Percentiles rank a stretch among this genome's conserved stretches.
These are phyloP conservation scores for Gnomoniopsis sp. DNA, from an alignment of 2,329 filamentous ascomycete species.

Conservation along the genomic window DNA sequence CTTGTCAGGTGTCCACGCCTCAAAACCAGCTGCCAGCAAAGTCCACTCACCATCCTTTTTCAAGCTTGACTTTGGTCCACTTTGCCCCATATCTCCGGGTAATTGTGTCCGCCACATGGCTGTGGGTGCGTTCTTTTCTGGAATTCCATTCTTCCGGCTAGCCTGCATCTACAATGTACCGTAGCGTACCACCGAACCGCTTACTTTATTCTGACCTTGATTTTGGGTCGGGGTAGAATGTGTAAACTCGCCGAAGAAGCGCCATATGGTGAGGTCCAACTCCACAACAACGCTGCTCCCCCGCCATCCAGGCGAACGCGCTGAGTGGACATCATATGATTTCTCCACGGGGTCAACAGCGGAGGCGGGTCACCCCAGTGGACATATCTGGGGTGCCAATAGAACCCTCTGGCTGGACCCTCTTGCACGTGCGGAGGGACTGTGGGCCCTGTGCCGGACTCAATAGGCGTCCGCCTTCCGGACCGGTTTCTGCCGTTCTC, in stretches of 20 bases:
- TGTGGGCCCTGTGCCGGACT: not conserved
- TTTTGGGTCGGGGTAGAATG: too few relatives aligned
- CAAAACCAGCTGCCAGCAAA: too few relatives aligned
- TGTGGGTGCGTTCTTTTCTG: not conserved
- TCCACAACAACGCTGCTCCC: not conserved
- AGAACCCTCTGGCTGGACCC: not conserved
- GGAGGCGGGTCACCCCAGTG: not conserved
- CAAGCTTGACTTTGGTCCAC: too few relatives aligned
- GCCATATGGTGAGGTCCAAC: not conserved
- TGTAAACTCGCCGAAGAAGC: not conserved
- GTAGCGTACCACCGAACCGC: too few relatives aligned
- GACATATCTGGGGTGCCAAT: not conserved
- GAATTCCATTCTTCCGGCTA: not conserved
- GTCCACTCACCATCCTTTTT: too few relatives aligned
- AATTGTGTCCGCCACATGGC: too few relatives aligned
- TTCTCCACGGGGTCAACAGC: constrained; percentile 1
- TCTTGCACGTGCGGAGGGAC: not conserved
- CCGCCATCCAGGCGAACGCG: not conserved
- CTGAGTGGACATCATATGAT: not conserved
- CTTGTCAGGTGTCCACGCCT: too few relatives aligned
- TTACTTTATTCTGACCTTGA: too few relatives aligned
- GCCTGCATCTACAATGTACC: not conserved
- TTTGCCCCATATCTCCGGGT: too few relatives aligned
- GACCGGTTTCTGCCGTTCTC: not conserved
- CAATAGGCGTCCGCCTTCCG: not conserved